phyloP scores from a whole-genome alignment of 345 rosid genomes.

The Euphorbia lathyris region DNA sequence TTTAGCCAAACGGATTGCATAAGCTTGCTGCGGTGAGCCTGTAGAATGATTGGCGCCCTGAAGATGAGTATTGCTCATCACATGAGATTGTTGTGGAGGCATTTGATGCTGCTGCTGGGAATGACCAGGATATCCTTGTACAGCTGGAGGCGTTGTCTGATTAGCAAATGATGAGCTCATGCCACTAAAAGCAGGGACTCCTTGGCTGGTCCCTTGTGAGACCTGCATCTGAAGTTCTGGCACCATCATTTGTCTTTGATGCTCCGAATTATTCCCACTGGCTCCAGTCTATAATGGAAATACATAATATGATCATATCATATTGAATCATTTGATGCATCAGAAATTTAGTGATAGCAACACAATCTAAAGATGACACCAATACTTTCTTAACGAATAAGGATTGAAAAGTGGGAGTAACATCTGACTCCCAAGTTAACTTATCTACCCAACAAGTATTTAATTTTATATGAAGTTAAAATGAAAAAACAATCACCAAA shows the following conservation, averaged over 20 bases:
- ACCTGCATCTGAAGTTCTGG: conserved; percentile 74
- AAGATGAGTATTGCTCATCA: conserved; percentile 52
- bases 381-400: not conserved
- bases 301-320: conserved; percentile 8
- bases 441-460: not conserved
- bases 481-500: not conserved
- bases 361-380: not conserved
- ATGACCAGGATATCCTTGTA: conserved; percentile 68
- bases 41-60: conserved; percentile 60
- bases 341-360: not conserved
- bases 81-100: conserved; percentile 61
- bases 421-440: not conserved
- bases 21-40: conserved; percentile 64
- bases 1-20: conserved; percentile 55
- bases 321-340: conserved; percentile 1
- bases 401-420: not conserved
- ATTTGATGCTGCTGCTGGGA: conserved; percentile 60
- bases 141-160: conserved; percentile 60
- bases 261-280: conserved; percentile 36
- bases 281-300: conserved; percentile 44
- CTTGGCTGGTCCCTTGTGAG: conserved; percentile 64
- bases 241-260: conserved; percentile 53
- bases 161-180: conserved; percentile 67
- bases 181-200: conserved; percentile 64
- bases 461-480: not conserved